Evolutionary conservation across 495 filamentous ascomycete species (phyloP).

Genomic region (Aspergillus bertholletiae): DNA sequence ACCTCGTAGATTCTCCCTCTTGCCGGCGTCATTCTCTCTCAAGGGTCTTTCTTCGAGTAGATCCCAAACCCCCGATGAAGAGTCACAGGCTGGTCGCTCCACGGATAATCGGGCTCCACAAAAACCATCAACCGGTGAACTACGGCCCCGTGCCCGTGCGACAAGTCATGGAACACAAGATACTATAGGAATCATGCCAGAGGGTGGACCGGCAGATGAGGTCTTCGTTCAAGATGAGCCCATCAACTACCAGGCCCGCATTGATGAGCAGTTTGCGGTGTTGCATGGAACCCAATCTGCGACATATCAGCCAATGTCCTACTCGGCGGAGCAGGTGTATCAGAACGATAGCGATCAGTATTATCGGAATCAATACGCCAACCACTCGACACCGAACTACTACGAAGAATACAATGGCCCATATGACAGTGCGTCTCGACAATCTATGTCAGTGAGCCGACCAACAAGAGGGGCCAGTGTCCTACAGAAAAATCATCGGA

Average conservation of each 20-base stretch:
- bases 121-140: conserved; percentile 34
- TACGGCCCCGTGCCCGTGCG: conserved; percentile 24
- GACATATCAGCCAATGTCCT: conserved; percentile 26
- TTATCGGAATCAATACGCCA: conserved; percentile 32
- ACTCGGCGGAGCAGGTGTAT: conserved; percentile 35
- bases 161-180: conserved; percentile 39
- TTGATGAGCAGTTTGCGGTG: conserved; percentile 45
- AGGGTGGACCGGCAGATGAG: conserved; percentile 32
- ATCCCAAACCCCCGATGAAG: conserved; percentile 38
- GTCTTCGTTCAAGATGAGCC: conserved; percentile 23
- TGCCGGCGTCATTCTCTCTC: conserved; percentile 72
- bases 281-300: conserved; percentile 32
- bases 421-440: conserved; percentile 37
- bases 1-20: conserved; percentile 70
- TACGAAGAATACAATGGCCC: conserved; percentile 40
- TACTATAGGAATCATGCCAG: conserved; percentile 26
- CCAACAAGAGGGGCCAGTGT: conserved; percentile 50
- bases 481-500: conserved; percentile 77
- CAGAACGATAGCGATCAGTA: conserved; percentile 35
- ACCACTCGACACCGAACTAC: conserved; percentile 43
- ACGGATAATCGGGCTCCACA: conserved; percentile 24
- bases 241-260: conserved; percentile 40
- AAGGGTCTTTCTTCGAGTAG: conserved; percentile 47
- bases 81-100: conserved; percentile 26
- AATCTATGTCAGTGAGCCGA: conserved; percentile 42